Evolutionary conservation across 140 eudicot species (phyloP), one percentile per base, ranked within the genome.

Genomic region (Ambrosia hybrid): DNA sequence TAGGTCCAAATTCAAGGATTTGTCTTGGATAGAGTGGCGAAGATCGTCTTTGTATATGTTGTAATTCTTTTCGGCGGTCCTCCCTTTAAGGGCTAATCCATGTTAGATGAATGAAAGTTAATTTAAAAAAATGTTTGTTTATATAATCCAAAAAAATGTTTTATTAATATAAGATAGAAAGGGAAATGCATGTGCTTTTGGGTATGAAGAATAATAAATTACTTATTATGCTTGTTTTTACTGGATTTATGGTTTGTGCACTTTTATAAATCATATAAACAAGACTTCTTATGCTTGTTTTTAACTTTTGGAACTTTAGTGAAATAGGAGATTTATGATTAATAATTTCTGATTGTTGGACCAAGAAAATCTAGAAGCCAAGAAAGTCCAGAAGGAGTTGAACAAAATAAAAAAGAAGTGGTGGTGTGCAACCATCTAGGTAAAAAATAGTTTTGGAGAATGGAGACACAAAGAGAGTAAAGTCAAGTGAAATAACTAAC

Each of bases 391-490:
- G 46, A 5, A 73, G 71, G 79, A 13, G 79, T 92, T 70, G 85
- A 83, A 78, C 84, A 77, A 85, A 85, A 85, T n/a, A 83, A 68
- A 49, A 67, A 68, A 0, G 86, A 90, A 1, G 95, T 83, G 37
- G 98, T 92, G 38, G 64, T 92, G 16, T 87, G 96, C 21, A n/a
- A 52, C 3, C 14, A 52, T 1, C 11, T 48, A 48, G 53, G 11
- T 48, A 41, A 41, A 41, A 41, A 4, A 1, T 30, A 41, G 48
- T 41, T 41, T 41, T 30, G 34, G 34, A 2, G 34, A 2, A 30
- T 41, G 46, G 46, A 41, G 9, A 6, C 46, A 41, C 46, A 41
- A 41, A 41, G 1, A 41, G 1, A 41, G 46, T 41, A 41, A 41
- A 41, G 46, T 41, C 46, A 41, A 4, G 46, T 41, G 26, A 21